Evolutionary conservation across 495 filamentous ascomycete species (phyloP).

Genomic region (Tuber brumale): DNA sequence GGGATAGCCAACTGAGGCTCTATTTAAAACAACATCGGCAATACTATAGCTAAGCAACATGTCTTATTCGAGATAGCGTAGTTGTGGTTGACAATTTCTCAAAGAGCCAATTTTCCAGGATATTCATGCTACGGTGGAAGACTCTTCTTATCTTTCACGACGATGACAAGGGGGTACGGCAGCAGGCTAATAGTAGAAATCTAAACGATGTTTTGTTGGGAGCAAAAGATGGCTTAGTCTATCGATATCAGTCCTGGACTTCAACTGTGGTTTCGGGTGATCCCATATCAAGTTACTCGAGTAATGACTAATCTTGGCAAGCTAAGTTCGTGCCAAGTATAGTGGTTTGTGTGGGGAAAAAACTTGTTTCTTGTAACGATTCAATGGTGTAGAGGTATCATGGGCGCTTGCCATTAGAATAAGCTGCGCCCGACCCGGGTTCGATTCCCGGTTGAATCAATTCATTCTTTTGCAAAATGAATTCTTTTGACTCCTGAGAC

Average conservation of each 20-base stretch:
- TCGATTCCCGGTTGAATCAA: conserved; percentile 13
- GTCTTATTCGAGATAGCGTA: neutral
- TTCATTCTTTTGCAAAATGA: neutral
- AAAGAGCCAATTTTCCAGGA: neutral
- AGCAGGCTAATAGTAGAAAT: neutral
- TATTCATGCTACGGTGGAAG: neutral
- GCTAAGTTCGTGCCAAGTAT: neutral
- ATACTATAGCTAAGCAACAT: neutral
- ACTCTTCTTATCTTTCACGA: neutral
- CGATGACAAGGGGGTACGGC: neutral
- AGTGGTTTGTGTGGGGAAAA: neutral
- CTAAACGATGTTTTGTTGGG: neutral
- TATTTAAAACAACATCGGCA: neutral
- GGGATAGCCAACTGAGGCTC: neutral
- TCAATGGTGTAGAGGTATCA: conserved; percentile 34
- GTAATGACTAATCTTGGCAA: neutral
- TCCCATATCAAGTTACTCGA: neutral
- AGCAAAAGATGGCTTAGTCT: neutral
- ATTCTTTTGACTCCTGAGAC: neutral
- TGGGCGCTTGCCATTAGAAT: conserved; percentile 7
- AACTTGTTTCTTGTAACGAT: neutral
- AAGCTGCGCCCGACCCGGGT: conserved; percentile 15
- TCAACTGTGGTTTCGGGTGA: neutral
- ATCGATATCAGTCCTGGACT: neutral
- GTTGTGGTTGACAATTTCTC: neutral